These are phyloP conservation scores for Erythrophleum fordii DNA, from an alignment of 306 rosid species.

Conservation along the genomic window DNA sequence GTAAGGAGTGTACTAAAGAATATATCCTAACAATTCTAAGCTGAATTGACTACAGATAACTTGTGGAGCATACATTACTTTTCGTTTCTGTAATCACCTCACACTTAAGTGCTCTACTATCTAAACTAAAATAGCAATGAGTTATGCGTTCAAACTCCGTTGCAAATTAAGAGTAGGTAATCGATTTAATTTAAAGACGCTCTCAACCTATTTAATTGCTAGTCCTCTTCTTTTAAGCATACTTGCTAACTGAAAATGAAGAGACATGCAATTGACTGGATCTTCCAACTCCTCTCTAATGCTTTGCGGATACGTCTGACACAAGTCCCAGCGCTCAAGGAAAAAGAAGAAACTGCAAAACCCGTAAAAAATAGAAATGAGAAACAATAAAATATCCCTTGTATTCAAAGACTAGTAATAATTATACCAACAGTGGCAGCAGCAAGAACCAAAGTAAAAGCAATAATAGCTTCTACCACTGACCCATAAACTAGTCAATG, in stretches of 20 bases:
- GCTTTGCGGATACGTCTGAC: constrained; percentile 15
- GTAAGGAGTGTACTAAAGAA: too few species aligned
- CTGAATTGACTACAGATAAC: too few species aligned
- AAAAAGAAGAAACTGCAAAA: constrained; percentile 21
- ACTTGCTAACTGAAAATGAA: background rate
- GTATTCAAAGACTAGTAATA: background rate
- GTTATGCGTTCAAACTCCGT: too few species aligned
- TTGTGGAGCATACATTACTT: too few species aligned
- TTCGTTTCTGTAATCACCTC: too few species aligned
- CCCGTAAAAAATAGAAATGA: background rate
- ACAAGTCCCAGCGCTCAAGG: constrained; percentile 24
- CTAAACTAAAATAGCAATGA: too few species aligned
- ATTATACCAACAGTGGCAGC: background rate
- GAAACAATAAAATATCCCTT: background rate
- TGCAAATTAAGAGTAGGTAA: background rate
- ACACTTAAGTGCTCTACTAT: too few species aligned
- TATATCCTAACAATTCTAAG: background rate
- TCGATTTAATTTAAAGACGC: background rate
- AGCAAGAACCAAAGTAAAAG: background rate
- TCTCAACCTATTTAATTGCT: background rate
- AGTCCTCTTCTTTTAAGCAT: background rate
- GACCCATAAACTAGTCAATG: background rate
- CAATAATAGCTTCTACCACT: background rate
- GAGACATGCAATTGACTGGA: background rate
- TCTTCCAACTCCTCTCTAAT: constrained; percentile 35